phyloP scores from a whole-genome alignment of 148 eudicot genomes.

The Dianthus caryophyllus region DNA sequence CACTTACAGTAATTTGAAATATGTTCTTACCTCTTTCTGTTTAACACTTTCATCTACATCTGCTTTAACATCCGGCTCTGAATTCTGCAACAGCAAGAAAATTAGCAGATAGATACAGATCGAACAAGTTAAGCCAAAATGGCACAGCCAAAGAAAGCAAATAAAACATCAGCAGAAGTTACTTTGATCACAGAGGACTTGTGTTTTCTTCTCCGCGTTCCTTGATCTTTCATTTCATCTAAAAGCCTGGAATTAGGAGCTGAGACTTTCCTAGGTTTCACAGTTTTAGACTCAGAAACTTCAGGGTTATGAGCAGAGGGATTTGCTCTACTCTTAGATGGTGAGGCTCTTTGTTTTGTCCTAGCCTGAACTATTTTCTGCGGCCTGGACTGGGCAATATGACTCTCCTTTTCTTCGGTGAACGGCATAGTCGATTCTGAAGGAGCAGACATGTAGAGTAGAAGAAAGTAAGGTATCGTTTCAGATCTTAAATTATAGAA shows the following conservation, averaged over 20 bases:
- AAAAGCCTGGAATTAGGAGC: slow-evolving; percentile 29
- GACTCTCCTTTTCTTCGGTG: slow-evolving; percentile 47
- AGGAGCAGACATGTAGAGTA: background rate
- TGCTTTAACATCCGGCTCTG: slow-evolving; percentile 40
- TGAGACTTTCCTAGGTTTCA: slow-evolving; percentile 49
- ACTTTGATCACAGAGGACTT: slow-evolving; percentile 54
- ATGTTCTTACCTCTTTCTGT: slow-evolving; percentile 53
- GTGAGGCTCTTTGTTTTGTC: slow-evolving; percentile 42
- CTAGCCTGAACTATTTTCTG: slow-evolving; percentile 34
- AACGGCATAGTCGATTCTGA: slow-evolving; percentile 43
- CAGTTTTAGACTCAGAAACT: slow-evolving; percentile 39
- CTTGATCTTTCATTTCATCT: slow-evolving; percentile 38
- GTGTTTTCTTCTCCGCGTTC: slow-evolving; percentile 44
- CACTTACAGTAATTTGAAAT: background rate
- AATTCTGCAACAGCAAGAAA: slow-evolving; percentile 33
- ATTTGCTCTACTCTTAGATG: slow-evolving; percentile 45
- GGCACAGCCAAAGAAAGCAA: background rate
- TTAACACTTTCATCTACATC: slow-evolving; percentile 33
- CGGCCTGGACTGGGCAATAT: slow-evolving; percentile 37
- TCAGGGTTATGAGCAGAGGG: slow-evolving; percentile 26
- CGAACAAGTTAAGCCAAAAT: slow-evolving; percentile 7
- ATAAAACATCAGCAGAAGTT: slow-evolving; percentile 22
- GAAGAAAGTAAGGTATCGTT: background rate
- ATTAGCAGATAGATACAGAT: slow-evolving; percentile 18
- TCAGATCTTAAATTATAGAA: background rate